Evolutionary conservation across 1,284 basidiomycete genomes (phyloP), one percentile per base, ranked within the genome.

Genomic region (Athelia sp.): DNA sequence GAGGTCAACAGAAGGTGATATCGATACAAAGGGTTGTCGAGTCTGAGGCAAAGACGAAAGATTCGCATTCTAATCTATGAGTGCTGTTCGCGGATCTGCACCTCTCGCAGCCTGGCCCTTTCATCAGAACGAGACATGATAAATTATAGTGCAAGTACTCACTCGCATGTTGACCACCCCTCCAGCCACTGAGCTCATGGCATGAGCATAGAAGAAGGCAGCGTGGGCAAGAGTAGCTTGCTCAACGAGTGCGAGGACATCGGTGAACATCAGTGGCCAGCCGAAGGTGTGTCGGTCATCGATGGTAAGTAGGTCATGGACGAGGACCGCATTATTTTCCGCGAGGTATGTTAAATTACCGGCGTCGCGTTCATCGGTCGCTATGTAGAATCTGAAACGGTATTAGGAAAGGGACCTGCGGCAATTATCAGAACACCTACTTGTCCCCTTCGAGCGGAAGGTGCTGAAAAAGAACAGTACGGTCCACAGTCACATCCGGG

Each of bases 181-280:
- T 4, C 74, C 75, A 0, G 69, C 65, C 9, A 76, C 67, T 32
- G 71, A 73, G 50, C 70, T 74, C 50, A 74, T 55, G 0, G 63
- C 66, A 48, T 73, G 71, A 0, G 68, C 76, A 36, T 75, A 76
- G 49, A 77, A 77, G 52, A 63, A 77, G 2, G 64, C 65, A 6
- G 64, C 58, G 4, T 58, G 66, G 0, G 69, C 59, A 47, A 76
- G 58, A 23, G 70, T 52, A 32, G 65, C 60, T 56, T 78, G 76
- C 51, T 76, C 74, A 31, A 76, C 62, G 45, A 77, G 53, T 4
- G 70, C 72, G 19, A 72, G 56, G 19, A 78, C 63, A 50, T 78
- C 76, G 24, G 69, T 71, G 50, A 76, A 44, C 51, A 75, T 56
- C 32, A 76, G 58, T 13, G 67, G 56, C 72, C 74, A 76, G 3